phyloP scores from a whole-genome alignment of 305 asterid genomes.

The Coffea humblotiana region DNA sequence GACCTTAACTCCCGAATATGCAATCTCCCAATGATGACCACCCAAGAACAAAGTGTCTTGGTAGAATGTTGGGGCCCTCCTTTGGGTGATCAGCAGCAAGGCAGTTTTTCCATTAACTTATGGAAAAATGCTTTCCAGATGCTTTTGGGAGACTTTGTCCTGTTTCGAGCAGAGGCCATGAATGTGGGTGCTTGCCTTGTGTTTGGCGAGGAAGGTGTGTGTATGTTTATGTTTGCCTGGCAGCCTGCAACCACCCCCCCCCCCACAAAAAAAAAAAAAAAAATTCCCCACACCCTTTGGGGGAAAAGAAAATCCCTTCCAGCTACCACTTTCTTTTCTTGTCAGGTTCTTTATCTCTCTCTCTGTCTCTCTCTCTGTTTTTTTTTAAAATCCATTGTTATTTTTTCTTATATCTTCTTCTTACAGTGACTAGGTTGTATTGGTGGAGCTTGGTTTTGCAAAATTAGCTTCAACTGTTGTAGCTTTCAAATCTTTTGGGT shows the following conservation, averaged over 20 bases:
- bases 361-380: too few species aligned
- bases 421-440: not conserved
- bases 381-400: not conserved
- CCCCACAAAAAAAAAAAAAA: too few species aligned
- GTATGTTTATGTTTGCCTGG: constrained; percentile 12
- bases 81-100: constrained; percentile 76
- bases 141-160: constrained; percentile 88
- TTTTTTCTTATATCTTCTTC: not conserved
- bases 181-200: constrained; percentile 94
- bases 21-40: constrained; percentile 59
- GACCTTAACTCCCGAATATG: constrained; percentile 96
- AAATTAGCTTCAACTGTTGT: constrained; percentile 3
- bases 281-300: too few species aligned
- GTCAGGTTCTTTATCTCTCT: not conserved
- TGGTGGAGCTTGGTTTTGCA: not conserved
- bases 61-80: constrained; percentile 60
- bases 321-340: not conserved
- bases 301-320: too few species aligned
- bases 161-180: constrained; percentile 85
- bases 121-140: constrained; percentile 89
- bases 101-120: constrained; percentile 68
- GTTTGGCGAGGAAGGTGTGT: constrained; percentile 78
- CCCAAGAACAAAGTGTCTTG: constrained; percentile 38
- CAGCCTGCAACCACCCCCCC: not conserved
- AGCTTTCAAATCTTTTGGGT: constrained; percentile 5